Base-by-base conservation (phyloP, 2,329 filamentous ascomycete genomes). In the Capronia americana region DNA sequence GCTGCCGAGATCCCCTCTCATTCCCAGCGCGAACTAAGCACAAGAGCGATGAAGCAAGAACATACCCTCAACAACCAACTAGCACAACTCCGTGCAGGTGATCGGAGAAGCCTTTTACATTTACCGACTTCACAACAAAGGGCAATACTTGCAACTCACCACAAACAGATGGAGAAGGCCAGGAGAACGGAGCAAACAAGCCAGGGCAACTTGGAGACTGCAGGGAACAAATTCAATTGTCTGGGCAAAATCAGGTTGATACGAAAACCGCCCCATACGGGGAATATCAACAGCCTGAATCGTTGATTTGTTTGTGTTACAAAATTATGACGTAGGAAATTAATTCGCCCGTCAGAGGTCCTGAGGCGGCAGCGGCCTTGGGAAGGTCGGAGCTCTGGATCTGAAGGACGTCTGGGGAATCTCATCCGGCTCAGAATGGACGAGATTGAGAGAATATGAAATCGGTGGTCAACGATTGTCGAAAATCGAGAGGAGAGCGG, bases 121-220 rank as follows among this genome's bases (percentile, higher is more conserved):
- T 71, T 78, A n/a, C 69, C 76, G 0, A 44, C 66, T 11, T 66
- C 74, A 8, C 70, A 77, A 63, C 75, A 77, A 67, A 68, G 75
- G 2, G 69, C 73, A 3, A 46, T 75, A 3, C 64, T 78, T 17
- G 50, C 70, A 32, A 71, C 70, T 46, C 74, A 73, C 55, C 70
- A 75, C 56, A 74, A 72, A 64, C 74, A 77, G 68, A 59, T 71
- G 56, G 72, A 75, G 24, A 74, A 73, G 66, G 75, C 67, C 17
- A 65, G 54, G 34, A 69, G 65, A 59, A 65, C 41, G 30, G 67
- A 69, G 34, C 67, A 67, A 41, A 60, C 41, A 46, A 10, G 57
- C 14, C 65, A 56, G 50, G 44, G 61, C 23, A 57, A 61, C 26
- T 60, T 69, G 61, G 64, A 67, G 51, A 65, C 26, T 26, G 64